Percentiles rank a stretch among this genome's conserved stretches.
Conservation (phyloP, 257 asterid species). For the Solanum raphanifolium region DNA sequence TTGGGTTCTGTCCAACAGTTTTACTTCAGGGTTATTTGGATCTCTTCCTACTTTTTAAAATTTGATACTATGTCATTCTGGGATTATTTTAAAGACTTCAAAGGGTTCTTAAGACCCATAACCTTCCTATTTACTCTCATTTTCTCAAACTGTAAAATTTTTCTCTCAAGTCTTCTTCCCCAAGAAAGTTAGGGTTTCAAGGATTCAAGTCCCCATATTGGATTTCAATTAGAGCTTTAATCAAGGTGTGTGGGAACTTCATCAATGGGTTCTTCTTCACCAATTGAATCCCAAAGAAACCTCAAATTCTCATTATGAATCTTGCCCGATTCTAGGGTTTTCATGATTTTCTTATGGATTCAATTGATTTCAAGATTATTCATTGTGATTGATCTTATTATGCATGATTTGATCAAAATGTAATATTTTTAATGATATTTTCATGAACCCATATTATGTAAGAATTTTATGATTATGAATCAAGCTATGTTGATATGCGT, state of each 20-base stretch:
- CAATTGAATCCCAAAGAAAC: not conserved
- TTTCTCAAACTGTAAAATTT: not conserved
- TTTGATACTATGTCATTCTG: not conserved
- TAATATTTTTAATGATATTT: too few relatives aligned
- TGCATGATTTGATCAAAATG: not conserved
- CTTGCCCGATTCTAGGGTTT: not conserved
- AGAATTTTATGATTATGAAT: not conserved
- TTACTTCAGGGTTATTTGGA: too few relatives aligned
- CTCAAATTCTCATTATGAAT: not conserved
- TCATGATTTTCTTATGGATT: not conserved
- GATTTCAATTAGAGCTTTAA: not conserved
- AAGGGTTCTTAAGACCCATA: not conserved
- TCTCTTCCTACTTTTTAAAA: too few relatives aligned
- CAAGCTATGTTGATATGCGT: not conserved
- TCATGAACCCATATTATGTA: too few relatives aligned
- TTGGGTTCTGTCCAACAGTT: too few relatives aligned
- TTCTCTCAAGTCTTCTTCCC: not conserved
- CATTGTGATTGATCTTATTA: not conserved
- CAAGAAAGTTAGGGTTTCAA: not conserved
- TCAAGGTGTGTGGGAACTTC: not conserved
- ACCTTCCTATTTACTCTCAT: not conserved
- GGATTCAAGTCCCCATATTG: not conserved
- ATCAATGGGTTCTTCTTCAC: not conserved
- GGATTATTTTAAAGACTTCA: not conserved
- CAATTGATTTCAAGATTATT: not conserved